Evolutionary conservation across 2,329 filamentous ascomycete species (phyloP).

Genomic region (Hirsutella thompsonii): DNA sequence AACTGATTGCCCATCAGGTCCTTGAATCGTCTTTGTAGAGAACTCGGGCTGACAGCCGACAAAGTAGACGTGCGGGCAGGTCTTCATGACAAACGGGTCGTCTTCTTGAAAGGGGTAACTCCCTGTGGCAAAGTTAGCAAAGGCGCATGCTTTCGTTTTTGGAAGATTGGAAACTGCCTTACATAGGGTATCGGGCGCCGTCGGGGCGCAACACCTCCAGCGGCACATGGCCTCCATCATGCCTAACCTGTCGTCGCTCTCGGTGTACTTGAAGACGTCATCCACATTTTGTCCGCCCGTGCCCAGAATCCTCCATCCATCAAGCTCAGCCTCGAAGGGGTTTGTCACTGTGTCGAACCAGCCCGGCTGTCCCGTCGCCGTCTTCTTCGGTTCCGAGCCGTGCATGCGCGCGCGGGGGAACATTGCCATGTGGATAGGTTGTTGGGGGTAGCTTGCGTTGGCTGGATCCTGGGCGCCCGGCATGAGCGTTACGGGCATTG

Average conservation of each 20-base stretch:
- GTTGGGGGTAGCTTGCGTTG: constrained; percentile 81
- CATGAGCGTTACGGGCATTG: constrained; percentile 77
- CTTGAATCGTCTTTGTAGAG: constrained; percentile 56
- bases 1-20: constrained; percentile 55
- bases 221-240: constrained; percentile 93
- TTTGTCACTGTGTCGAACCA: constrained; percentile 91
- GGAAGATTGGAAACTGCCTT: constrained; percentile 7
- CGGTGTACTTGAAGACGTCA: constrained; percentile 86
- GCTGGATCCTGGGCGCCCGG: constrained; percentile 78
- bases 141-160: constrained; percentile 5
- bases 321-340: constrained; percentile 81
- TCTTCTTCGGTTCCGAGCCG: constrained; percentile 29
- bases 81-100: constrained; percentile 77
- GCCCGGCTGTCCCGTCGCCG: constrained; percentile 30
- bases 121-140: constrained; percentile 37
- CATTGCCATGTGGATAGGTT: constrained; percentile 85
- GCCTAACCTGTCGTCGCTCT: constrained; percentile 60
- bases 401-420: constrained; percentile 68
- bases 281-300: constrained; percentile 88
- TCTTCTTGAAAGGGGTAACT: constrained; percentile 92
- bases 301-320: constrained; percentile 78
- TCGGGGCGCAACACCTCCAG: constrained; percentile 85
- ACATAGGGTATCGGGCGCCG: constrained; percentile 92
- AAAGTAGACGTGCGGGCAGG: constrained; percentile 85
- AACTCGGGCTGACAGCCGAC: constrained; percentile 75